Evolutionary conservation across 2,329 filamentous ascomycete species (phyloP).

Genomic region (Cladophialophora carrionii): DNA sequence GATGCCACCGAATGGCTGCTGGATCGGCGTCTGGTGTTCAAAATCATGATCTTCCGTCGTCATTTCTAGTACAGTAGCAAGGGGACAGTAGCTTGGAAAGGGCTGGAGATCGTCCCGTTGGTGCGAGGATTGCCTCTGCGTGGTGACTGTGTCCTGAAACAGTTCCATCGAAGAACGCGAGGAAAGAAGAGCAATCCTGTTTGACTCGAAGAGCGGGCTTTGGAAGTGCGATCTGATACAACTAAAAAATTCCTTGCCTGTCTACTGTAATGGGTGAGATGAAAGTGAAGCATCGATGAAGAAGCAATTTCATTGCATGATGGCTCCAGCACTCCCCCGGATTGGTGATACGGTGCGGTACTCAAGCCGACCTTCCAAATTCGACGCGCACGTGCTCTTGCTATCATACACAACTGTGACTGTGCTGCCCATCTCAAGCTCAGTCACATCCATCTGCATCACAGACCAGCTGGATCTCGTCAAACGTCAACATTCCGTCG

Average conservation of each 20-base stretch:
- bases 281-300: not conserved
- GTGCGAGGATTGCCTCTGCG: not conserved
- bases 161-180: no score
- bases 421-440: not conserved
- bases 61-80: not conserved
- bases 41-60: not conserved
- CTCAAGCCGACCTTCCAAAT: not conserved
- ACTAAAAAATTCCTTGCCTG: not conserved
- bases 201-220: not conserved
- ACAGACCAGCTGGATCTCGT: constrained; percentile 15
- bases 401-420: not conserved
- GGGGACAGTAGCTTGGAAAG: not conserved
- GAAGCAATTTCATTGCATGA: not conserved
- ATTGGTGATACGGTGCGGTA: not conserved
- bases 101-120: not conserved
- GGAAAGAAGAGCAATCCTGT: not conserved
- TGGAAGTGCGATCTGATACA: not conserved
- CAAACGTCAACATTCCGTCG: constrained; percentile 9
- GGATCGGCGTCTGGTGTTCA: not conserved
- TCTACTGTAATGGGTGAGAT: not conserved
- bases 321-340: not conserved
- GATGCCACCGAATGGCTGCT: not conserved
- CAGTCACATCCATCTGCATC: constrained; percentile 8
- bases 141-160: no score
- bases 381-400: not conserved